phyloP scores from a whole-genome alignment of 106 monocot species.

The Allium fistulosum region DNA sequence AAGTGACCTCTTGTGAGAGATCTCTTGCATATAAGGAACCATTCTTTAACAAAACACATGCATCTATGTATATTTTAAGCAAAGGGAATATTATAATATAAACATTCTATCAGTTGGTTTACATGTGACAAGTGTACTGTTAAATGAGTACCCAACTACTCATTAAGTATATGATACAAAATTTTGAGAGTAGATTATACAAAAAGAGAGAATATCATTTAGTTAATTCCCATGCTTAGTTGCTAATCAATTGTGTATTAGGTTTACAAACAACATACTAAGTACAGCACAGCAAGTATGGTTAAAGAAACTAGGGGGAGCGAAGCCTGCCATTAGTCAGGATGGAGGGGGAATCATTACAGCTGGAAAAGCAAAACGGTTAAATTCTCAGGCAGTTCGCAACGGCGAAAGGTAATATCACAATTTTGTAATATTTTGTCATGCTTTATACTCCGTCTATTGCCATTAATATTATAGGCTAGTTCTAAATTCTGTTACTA shows the following conservation, averaged over 20 bases:
- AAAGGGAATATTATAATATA: too few relatives aligned
- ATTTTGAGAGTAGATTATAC: not conserved
- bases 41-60: too few relatives aligned
- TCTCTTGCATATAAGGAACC: too few relatives aligned
- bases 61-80: too few relatives aligned
- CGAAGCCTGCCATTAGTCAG: conserved; percentile 64
- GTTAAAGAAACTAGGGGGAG: conserved; percentile 92
- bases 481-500: too few relatives aligned
- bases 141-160: not conserved
- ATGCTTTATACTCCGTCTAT: too few relatives aligned
- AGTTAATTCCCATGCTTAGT: not conserved
- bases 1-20: too few relatives aligned
- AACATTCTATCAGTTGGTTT: too few relatives aligned
- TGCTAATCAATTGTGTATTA: conserved; percentile 18
- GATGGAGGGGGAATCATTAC: conserved; percentile 81
- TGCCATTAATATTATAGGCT: too few relatives aligned
- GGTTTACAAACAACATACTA: conserved; percentile 94
- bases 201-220: too few relatives aligned
- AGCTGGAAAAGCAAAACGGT: conserved; percentile 85
- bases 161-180: not conserved
- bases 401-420: conserved; percentile 66
- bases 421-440: too few relatives aligned
- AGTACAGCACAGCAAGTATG: conserved; percentile 96
- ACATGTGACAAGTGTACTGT: too few relatives aligned
- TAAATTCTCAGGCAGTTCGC: conserved; percentile 18